Evolutionary conservation across 768 basidiomycete genomes (phyloP).

Genomic region (Amanita pallidorosea): DNA sequence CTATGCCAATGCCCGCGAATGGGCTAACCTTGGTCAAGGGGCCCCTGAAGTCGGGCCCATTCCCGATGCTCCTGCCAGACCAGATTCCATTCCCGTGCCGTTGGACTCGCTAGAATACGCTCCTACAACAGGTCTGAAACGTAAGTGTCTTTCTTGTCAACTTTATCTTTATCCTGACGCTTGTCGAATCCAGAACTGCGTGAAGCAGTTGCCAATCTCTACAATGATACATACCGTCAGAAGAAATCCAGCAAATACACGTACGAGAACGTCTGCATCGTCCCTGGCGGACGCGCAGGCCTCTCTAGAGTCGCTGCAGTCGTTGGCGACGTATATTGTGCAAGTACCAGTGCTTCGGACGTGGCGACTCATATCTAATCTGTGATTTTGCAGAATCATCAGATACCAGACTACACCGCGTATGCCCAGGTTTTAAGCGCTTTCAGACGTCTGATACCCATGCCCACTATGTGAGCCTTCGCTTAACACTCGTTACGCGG

Average conservation of each 20-base stretch:
- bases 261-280: constrained; percentile 88
- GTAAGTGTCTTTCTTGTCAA: constrained; percentile 19
- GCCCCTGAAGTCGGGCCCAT: constrained; percentile 84
- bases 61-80: constrained; percentile 62
- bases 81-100: constrained; percentile 52
- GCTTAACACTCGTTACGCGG: background rate
- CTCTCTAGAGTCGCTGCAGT: constrained; percentile 88
- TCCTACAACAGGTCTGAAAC: constrained; percentile 86
- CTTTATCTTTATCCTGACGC: background rate
- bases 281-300: constrained; percentile 87
- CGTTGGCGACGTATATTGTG: constrained; percentile 81
- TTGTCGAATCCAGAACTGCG: constrained; percentile 44
- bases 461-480: constrained; percentile 69
- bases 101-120: constrained; percentile 80
- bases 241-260: constrained; percentile 81
- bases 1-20: constrained; percentile 66
- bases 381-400: constrained; percentile 51
- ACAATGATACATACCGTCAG: constrained; percentile 80
- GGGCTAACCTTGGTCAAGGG: constrained; percentile 89
- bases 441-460: constrained; percentile 83
- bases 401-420: constrained; percentile 87
- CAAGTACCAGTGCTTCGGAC: constrained; percentile 19
- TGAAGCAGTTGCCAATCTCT: constrained; percentile 82
- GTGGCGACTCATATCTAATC: constrained; percentile 2
- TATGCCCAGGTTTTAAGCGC: constrained; percentile 78